Percentiles rank a stretch among this genome's conserved stretches.
Evolutionary conservation across 371 early-diverging fungal genomes (phyloP).

Genomic region (Globomyces sp.): DNA sequence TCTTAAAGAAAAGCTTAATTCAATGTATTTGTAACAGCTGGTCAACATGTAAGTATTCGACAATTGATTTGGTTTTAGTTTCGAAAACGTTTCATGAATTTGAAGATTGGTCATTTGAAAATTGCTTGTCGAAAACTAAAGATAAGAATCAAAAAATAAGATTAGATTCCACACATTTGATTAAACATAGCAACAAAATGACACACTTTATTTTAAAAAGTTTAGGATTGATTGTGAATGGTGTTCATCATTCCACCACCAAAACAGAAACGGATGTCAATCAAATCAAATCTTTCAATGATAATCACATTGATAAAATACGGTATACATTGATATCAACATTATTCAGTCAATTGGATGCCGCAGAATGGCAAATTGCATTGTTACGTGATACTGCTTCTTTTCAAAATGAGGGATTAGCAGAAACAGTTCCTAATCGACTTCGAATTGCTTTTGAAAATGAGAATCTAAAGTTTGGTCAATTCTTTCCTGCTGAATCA

Average conservation of each 20-base stretch:
- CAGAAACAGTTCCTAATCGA: neutral
- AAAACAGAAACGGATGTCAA: neutral
- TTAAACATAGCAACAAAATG: conserved; percentile 66
- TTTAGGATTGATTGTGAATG: neutral
- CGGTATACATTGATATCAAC: conserved; percentile 64
- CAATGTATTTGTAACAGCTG: conserved; percentile 38
- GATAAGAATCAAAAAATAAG: conserved; percentile 23
- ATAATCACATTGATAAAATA: conserved; percentile 49
- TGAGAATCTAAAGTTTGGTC: conserved; percentile 11
- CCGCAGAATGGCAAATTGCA: conserved; percentile 53
- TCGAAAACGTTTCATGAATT: conserved; percentile 72
- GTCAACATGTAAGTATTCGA: conserved; percentile 27
- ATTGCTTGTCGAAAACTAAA: conserved; percentile 8
- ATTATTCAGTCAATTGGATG: conserved; percentile 67
- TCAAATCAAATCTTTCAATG: neutral
- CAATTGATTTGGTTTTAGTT: conserved; percentile 52
- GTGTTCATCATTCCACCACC: too few relatives aligned
- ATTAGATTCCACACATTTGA: conserved; percentile 57
- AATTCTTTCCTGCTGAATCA: conserved; percentile 2
- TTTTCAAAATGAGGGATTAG: neutral
- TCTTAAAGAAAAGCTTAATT: conserved; percentile 27
- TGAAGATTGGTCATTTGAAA: conserved; percentile 84
- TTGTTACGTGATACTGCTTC: conserved; percentile 40
- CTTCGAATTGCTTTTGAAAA: neutral
- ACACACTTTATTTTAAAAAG: conserved; percentile 65